Evolutionary conservation across 352 stramenopile genomes (phyloP).

Genomic region (Phytopythium helicoides): DNA sequence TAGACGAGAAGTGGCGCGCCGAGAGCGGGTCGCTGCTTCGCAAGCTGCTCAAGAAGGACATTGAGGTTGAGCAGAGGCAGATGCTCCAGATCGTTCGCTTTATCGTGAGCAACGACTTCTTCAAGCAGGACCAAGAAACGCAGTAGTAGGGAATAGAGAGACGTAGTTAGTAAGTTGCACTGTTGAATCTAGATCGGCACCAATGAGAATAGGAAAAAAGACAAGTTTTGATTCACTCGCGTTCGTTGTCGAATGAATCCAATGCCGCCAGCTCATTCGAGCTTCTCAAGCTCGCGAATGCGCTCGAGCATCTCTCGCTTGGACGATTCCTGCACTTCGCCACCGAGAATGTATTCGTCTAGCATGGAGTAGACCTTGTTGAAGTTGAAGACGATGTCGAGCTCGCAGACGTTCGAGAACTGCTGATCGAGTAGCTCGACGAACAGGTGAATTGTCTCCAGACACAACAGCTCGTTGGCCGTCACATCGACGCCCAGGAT

Average conservation of each 20-base stretch:
- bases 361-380: slow-evolving; percentile 95
- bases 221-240: background rate
- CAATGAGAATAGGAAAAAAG: too few species aligned
- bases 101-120: slow-evolving; percentile 59
- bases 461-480: slow-evolving; percentile 97
- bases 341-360: slow-evolving; percentile 94
- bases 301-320: slow-evolving; percentile 92
- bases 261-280: slow-evolving; percentile 46
- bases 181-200: too few species aligned
- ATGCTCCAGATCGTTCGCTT: slow-evolving; percentile 78
- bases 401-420: slow-evolving; percentile 99
- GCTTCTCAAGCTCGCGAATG: slow-evolving; percentile 91
- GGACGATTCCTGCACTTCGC: slow-evolving; percentile 91
- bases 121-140: slow-evolving; percentile 11
- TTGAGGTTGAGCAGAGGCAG: slow-evolving; percentile 62
- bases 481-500: slow-evolving; percentile 94
- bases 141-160: too few species aligned
- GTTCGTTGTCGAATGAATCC: background rate
- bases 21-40: slow-evolving; percentile 70
- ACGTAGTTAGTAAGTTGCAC: too few species aligned
- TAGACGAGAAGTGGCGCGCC: slow-evolving; percentile 59
- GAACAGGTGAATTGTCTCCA: slow-evolving; percentile 98
- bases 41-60: slow-evolving; percentile 72
- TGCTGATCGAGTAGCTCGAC: slow-evolving; percentile 98
- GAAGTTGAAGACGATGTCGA: slow-evolving; percentile 96